Evolutionary conservation across 345 rosid species (phyloP).

Genomic region (Gossypium longicalyx): DNA sequence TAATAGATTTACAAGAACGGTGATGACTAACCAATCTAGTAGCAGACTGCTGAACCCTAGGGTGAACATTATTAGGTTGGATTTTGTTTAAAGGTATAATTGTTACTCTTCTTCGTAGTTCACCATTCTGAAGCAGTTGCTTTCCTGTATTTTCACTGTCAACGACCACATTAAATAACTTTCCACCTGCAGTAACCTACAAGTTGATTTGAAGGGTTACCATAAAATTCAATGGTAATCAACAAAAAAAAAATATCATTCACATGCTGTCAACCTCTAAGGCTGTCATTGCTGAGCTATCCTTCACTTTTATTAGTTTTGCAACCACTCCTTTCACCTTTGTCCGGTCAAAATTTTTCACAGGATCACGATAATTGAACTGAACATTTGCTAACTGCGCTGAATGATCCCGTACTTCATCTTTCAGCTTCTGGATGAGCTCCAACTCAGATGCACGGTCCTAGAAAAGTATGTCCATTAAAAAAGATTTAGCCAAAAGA

Average conservation of each 20-base stretch:
- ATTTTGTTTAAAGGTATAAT: conserved; percentile 92
- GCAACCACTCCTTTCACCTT: conserved; percentile 98
- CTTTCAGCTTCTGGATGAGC: conserved; percentile 70
- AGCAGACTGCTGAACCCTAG: conserved; percentile 70
- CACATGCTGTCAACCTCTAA: conserved; percentile 60
- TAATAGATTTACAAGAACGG: neutral
- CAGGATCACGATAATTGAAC: conserved; percentile 80
- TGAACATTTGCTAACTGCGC: conserved; percentile 78
- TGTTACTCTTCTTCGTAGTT: conserved; percentile 86
- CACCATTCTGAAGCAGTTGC: conserved; percentile 89
- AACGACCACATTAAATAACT: conserved; percentile 82
- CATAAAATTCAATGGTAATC: conserved; percentile 5
- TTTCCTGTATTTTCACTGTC: conserved; percentile 93
- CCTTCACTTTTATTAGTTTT: conserved; percentile 81
- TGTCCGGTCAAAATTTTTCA: conserved; percentile 75
- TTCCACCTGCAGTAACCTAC: conserved; percentile 94
- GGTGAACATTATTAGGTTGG: conserved; percentile 47
- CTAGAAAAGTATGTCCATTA: conserved; percentile 33
- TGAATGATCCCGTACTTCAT: conserved; percentile 64
- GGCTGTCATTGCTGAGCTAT: conserved; percentile 77
- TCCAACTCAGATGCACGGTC: conserved; percentile 69
- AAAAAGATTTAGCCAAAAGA: conserved; percentile 17
- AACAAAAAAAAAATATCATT: neutral
- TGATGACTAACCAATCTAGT: conserved; percentile 59
- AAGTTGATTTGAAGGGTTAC: conserved; percentile 23